Evolutionary conservation across 202 grass and related monocot genomes (phyloP).

Genomic region (Carex arenaria): DNA sequence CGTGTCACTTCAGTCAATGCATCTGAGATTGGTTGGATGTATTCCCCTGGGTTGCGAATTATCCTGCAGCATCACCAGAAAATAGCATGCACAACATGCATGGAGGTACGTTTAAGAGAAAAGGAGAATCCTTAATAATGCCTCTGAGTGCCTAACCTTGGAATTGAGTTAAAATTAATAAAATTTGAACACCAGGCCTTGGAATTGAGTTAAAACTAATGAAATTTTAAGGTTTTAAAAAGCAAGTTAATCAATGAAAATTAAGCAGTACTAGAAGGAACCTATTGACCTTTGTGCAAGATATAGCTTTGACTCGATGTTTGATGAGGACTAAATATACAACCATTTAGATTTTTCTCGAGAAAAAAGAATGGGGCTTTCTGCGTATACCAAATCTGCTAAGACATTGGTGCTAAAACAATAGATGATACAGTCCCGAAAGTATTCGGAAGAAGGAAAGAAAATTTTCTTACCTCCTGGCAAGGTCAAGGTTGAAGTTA

Average conservation of each 20-base stretch:
- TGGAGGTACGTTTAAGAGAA: not conserved
- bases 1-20: slow-evolving; percentile 76
- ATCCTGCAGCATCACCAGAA: slow-evolving; percentile 40
- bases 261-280: not conserved
- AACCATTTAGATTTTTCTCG: not conserved
- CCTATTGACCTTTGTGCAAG: not conserved
- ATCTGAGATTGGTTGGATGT: slow-evolving; percentile 81
- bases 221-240: not conserved
- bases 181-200: not conserved
- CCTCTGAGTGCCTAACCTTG: not conserved
- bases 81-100: not conserved
- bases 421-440: not conserved
- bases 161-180: not conserved
- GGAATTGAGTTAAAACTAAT: not conserved
- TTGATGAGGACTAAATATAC: not conserved
- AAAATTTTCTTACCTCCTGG: slow-evolving; percentile 46
- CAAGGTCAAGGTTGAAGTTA: slow-evolving; percentile 82
- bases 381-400: not conserved
- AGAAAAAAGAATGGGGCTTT: not conserved
- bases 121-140: not conserved
- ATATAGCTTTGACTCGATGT: not conserved
- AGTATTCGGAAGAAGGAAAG: not conserved
- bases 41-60: slow-evolving; percentile 76
- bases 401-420: not conserved
- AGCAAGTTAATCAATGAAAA: not conserved